phyloP scores from a whole-genome alignment of 139 green algal species.

The Nannochloris sp. region DNA sequence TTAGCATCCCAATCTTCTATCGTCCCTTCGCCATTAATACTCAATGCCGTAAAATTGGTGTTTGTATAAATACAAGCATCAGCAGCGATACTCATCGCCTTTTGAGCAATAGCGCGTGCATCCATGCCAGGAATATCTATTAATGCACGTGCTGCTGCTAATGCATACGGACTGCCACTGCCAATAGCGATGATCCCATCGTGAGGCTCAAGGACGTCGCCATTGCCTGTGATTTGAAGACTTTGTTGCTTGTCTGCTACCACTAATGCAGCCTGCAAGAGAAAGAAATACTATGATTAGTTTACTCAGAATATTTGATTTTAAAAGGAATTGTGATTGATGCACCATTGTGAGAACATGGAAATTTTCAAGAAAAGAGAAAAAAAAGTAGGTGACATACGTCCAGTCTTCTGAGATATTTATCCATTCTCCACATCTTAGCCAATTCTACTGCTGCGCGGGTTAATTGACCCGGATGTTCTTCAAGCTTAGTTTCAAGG shows the following conservation, averaged over 20 bases:
- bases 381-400: too few species aligned
- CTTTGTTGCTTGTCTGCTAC: constrained; percentile 66
- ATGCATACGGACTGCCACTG: constrained; percentile 63
- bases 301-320: too few species aligned
- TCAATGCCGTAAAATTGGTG: constrained; percentile 66
- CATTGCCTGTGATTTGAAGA: constrained; percentile 80
- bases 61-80: constrained; percentile 95
- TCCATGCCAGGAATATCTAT: constrained; percentile 61
- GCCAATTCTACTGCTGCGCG: constrained; percentile 82
- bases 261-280: constrained; percentile 72
- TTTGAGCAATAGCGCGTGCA: constrained; percentile 53
- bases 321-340: too few species aligned
- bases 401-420: constrained; percentile 80
- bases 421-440: constrained; percentile 91
- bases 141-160: constrained; percentile 70
- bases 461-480: constrained; percentile 81
- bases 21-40: constrained; percentile 5
- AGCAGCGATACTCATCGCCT: constrained; percentile 83
- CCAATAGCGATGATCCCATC: constrained; percentile 81
- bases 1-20: constrained; percentile 13
- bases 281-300: too few species aligned
- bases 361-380: too few species aligned
- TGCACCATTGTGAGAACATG: too few species aligned
- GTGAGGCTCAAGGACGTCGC: constrained; percentile 85
- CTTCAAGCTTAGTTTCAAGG: constrained; percentile 79